Evolutionary conservation across 2,329 filamentous ascomycete genomes (phyloP), one percentile per base, ranked within the genome.

Genomic region (Cytospora schulzeri): DNA sequence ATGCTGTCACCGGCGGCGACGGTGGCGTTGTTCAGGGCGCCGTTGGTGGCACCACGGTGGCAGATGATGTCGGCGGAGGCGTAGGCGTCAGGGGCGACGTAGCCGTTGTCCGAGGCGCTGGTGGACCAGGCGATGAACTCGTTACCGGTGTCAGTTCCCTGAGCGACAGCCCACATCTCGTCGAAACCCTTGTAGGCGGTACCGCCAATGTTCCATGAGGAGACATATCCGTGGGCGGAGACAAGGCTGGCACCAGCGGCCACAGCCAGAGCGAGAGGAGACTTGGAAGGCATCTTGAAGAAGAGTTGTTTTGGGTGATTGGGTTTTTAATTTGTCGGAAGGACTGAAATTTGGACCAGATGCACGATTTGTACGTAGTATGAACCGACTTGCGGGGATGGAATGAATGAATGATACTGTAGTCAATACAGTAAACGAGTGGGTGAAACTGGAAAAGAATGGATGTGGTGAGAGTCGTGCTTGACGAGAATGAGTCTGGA

Each of bases 51-150:
- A 22, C 72, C 74, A 48, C 51, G 55, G 67, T 77, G 74, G 67
- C 78, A 80, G 69, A 76, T 76, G 62, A 79, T 79, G 52, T 77
- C 76, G 7, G 72, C 66, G 22, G 69, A 69, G 14, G 71, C 71
- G 53, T 77, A 75, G 62, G 73, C 73, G 9, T 73, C 70, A 45
- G 73, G 72, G 19, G 73, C 79, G 24, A 81, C 78, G 65, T 78
- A 79, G 65, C 80, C 79, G 69, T 79, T 77, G 63, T 76, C 76
- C 38, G 65, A 66, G 53, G 64, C 64, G 4, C 52, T 54, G 52
- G 56, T 56, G 38, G 61, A 57, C 64, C 64, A 66, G 61, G 64
- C 64, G 38, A 66, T 60, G 64, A 66, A 66, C 61, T 66, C 22
- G 57, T 64, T 57, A 7, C 64, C 61, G n/a, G 64, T 64, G 52